A percentile compares a stretch with the other conserved stretches of the same genome.
Evolutionary conservation across 257 asterid species (phyloP).

Genomic region (Echites panduratus): DNA sequence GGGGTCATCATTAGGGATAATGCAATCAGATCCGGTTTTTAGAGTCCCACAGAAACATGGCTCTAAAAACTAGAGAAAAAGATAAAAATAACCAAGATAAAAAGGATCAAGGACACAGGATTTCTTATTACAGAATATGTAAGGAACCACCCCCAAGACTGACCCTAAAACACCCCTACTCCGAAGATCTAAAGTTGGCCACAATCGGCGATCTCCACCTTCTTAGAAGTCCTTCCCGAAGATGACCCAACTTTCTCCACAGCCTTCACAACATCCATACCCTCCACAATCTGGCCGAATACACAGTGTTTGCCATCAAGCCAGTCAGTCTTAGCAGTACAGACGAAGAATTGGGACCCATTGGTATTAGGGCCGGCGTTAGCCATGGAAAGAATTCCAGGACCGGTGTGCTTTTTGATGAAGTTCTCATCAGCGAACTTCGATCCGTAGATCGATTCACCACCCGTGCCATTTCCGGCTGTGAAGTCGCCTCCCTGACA

Average conservation of each 20-base stretch:
- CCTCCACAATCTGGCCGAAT: constrained; percentile 63
- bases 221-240: constrained; percentile 36
- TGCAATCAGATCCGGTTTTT: not conserved
- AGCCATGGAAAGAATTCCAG: constrained; percentile 72
- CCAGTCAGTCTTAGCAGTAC: constrained; percentile 52
- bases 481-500: constrained; percentile 79
- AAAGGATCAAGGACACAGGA: not conserved
- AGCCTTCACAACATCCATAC: constrained; percentile 39
- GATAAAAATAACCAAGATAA: not conserved
- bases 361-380: constrained; percentile 57
- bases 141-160: not conserved
- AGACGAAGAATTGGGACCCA: constrained; percentile 67
- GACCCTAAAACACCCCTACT: not conserved
- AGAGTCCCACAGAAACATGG: not conserved
- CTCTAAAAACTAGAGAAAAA: not conserved
- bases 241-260: constrained; percentile 49
- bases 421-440: constrained; percentile 68
- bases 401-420: constrained; percentile 50
- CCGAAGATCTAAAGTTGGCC: constrained; percentile 45
- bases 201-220: constrained; percentile 43
- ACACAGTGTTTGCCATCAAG: constrained; percentile 76
- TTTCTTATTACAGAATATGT: not conserved
- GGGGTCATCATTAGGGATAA: not conserved
- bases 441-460: constrained; percentile 66
- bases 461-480: constrained; percentile 67